These are phyloP conservation scores for Paramecium sonneborni DNA, from an alignment of 73 alveolate species.

Conservation along the genomic window DNA sequence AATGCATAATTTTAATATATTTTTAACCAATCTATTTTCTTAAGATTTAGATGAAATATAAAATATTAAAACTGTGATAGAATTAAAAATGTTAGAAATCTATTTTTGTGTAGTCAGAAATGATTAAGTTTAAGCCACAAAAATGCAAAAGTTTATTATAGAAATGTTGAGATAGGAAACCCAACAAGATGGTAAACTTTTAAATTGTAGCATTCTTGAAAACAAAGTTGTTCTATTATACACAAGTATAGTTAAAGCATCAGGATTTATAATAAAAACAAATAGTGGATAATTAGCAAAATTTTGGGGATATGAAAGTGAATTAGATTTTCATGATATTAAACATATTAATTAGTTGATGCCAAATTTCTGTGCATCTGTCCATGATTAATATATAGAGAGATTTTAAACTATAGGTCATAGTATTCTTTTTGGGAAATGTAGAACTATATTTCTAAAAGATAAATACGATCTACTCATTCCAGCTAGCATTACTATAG, in stretches of 20 bases:
- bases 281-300: background rate
- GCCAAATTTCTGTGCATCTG: constrained; percentile 8
- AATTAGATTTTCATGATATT: background rate
- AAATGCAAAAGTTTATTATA: background rate
- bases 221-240: background rate
- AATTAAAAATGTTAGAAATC: background rate
- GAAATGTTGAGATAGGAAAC: background rate
- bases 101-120: background rate
- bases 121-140: background rate
- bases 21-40: background rate
- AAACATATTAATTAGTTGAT: constrained; percentile 7
- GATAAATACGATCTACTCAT: constrained; percentile 7
- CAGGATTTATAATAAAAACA: background rate
- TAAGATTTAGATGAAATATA: background rate
- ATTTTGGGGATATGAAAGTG: constrained; percentile 26
- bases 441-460: background rate
- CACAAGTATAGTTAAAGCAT: constrained; percentile 1
- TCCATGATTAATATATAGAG: background rate
- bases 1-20: background rate
- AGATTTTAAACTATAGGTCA: background rate
- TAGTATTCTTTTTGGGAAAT: background rate
- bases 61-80: background rate
- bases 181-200: background rate
- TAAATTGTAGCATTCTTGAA: background rate
- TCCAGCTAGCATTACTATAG: constrained; percentile 22